Percentiles rank a stretch among this genome's conserved stretches.
phyloP scores from a whole-genome alignment of 306 rosid species.

The Gynostemma pentaphyllum region DNA sequence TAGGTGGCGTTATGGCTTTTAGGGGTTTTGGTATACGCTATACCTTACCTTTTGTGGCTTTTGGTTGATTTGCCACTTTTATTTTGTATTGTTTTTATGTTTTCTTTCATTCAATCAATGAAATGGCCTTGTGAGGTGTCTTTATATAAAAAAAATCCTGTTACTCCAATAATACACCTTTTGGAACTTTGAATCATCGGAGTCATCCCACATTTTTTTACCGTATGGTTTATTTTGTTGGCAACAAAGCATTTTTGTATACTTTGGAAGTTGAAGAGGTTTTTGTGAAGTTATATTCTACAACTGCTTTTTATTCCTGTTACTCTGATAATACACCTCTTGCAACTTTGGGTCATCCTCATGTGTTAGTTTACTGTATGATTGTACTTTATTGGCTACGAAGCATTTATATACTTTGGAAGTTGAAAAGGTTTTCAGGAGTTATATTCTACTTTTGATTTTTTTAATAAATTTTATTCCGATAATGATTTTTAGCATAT shows the following conservation, averaged over 20 bases:
- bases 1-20: too few relatives aligned
- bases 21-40: too few relatives aligned
- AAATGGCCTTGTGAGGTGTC: too few relatives aligned
- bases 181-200: neutral
- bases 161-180: neutral
- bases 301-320: neutral
- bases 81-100: too few relatives aligned
- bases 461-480: neutral
- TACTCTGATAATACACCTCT: neutral
- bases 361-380: neutral
- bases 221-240: neutral
- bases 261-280: neutral
- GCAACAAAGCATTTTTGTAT: neutral
- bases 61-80: too few relatives aligned
- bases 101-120: too few relatives aligned
- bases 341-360: neutral
- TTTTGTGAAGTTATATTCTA: neutral
- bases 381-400: neutral
- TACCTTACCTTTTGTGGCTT: too few relatives aligned
- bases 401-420: neutral
- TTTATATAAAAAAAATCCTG: too few relatives aligned
- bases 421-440: neutral
- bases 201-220: neutral
- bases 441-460: neutral
- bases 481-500: neutral